Evolutionary conservation across 2,329 filamentous ascomycete species (phyloP).

Genomic region (Penicillium olsonii): DNA sequence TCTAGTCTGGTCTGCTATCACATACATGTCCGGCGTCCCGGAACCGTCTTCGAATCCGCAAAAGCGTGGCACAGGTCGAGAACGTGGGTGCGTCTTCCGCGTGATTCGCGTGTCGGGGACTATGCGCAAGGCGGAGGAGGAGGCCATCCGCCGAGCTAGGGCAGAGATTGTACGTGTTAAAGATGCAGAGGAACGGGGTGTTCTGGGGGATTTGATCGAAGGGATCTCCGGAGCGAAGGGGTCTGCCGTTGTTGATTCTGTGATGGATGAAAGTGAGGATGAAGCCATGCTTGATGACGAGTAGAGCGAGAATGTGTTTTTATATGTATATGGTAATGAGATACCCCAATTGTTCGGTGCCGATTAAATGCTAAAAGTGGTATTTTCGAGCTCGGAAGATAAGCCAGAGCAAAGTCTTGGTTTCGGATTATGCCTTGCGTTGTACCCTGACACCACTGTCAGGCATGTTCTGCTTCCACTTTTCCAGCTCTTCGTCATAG

Average conservation of each 20-base stretch:
- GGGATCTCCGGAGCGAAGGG: slow-evolving; percentile 24
- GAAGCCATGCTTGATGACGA: slow-evolving; percentile 40
- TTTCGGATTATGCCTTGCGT: slow-evolving; percentile 52
- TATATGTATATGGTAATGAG: slow-evolving; percentile 13
- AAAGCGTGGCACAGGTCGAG: slow-evolving; percentile 23
- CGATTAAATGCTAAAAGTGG: slow-evolving; percentile 9
- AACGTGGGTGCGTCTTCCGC: slow-evolving; percentile 69
- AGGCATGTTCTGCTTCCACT: slow-evolving; percentile 43
- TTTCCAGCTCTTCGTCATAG: slow-evolving; percentile 27
- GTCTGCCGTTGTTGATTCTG: slow-evolving; percentile 45
- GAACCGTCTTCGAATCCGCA: slow-evolving; percentile 30
- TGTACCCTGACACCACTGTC: slow-evolving; percentile 72
- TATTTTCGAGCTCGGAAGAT: background rate
- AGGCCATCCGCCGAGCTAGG: slow-evolving; percentile 77
- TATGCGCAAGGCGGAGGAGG: slow-evolving; percentile 87
- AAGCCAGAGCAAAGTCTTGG: background rate
- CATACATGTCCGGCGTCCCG: slow-evolving; percentile 73
- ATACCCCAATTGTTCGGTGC: slow-evolving; percentile 15
- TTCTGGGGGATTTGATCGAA: slow-evolving; percentile 42
- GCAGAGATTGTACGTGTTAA: slow-evolving; percentile 68
- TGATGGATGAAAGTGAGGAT: slow-evolving; percentile 51
- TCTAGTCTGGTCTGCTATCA: slow-evolving; percentile 86
- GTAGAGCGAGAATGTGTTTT: background rate
- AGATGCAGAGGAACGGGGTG: slow-evolving; percentile 49
- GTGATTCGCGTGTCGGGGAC: slow-evolving; percentile 90